A percentile compares a stretch with the other conserved stretches of the same genome.
Conservation (phyloP, 257 asterid species). For the Jacaranda mimosifolia region DNA sequence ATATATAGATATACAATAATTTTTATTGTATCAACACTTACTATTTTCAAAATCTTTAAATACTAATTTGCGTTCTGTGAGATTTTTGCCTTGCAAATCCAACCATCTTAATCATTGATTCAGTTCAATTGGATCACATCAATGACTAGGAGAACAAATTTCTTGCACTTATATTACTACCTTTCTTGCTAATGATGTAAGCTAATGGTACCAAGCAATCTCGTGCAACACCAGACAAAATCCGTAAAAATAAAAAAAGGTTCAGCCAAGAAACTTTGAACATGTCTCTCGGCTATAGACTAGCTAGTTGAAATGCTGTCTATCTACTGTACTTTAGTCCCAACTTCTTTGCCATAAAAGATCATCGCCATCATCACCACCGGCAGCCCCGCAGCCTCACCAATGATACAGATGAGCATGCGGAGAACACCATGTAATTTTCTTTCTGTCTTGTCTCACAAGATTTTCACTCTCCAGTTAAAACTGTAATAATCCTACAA, state of each 20-base stretch:
- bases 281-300: no score
- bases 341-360: slow-evolving; percentile 27
- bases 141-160: no score
- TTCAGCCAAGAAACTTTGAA: no score
- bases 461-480: neutral
- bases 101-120: no score
- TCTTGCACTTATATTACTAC: neutral
- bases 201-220: neutral
- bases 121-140: no score
- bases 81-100: no score
- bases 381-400: neutral
- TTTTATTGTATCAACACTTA: no score
- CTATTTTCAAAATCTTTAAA: no score
- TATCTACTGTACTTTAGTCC: slow-evolving; percentile 22
- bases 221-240: neutral
- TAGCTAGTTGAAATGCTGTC: neutral
- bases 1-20: no score
- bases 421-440: slow-evolving; percentile 14
- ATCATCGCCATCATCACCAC: slow-evolving; percentile 13
- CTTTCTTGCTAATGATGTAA: slow-evolving; percentile 14
- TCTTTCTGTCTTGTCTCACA: neutral
- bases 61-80: no score
- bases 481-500: neutral
- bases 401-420: slow-evolving; percentile 43
- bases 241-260: neutral